Conservation (phyloP, 2,329 filamentous ascomycete species). For the Clonostachys byssicola region DNA sequence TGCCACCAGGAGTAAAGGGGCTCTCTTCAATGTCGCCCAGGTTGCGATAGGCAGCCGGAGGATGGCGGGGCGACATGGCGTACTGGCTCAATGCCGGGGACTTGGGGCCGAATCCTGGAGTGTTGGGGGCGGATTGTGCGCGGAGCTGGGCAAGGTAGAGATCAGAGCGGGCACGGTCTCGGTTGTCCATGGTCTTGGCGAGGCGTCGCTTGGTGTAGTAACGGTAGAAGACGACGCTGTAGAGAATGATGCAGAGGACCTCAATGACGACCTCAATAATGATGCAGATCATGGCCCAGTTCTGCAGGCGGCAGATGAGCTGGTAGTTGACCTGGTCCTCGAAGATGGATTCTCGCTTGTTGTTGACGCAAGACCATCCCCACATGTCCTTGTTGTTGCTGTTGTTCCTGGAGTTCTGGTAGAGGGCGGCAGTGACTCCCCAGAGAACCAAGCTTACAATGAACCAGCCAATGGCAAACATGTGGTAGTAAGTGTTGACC, state of each 20-base stretch:
- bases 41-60: slow-evolving; percentile 51
- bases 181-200: slow-evolving; percentile 92
- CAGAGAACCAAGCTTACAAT: slow-evolving; percentile 90
- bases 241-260: slow-evolving; percentile 84
- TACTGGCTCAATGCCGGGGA: slow-evolving; percentile 40
- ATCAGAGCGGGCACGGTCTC: slow-evolving; percentile 90
- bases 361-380: slow-evolving; percentile 97
- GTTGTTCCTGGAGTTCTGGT: slow-evolving; percentile 74
- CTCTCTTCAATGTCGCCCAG: slow-evolving; percentile 39
- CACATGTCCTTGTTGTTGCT: slow-evolving; percentile 81
- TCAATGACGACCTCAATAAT: slow-evolving; percentile 96
- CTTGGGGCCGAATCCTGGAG: slow-evolving; percentile 78
- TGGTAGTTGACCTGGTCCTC: slow-evolving; percentile 79
- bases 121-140: slow-evolving; percentile 88
- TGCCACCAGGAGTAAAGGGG: slow-evolving; percentile 49
- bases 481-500: slow-evolving; percentile 89
- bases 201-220: slow-evolving; percentile 96
- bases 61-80: slow-evolving; percentile 58
- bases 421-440: slow-evolving; percentile 77
- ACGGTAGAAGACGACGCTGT: slow-evolving; percentile 93
- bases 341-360: slow-evolving; percentile 75
- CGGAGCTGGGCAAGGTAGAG: slow-evolving; percentile 87
- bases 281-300: slow-evolving; percentile 94
- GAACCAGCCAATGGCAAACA: slow-evolving; percentile 91
- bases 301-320: slow-evolving; percentile 86